Conservation (phyloP, 1,139 yeast species). For the Geotrichum restrictum region DNA sequence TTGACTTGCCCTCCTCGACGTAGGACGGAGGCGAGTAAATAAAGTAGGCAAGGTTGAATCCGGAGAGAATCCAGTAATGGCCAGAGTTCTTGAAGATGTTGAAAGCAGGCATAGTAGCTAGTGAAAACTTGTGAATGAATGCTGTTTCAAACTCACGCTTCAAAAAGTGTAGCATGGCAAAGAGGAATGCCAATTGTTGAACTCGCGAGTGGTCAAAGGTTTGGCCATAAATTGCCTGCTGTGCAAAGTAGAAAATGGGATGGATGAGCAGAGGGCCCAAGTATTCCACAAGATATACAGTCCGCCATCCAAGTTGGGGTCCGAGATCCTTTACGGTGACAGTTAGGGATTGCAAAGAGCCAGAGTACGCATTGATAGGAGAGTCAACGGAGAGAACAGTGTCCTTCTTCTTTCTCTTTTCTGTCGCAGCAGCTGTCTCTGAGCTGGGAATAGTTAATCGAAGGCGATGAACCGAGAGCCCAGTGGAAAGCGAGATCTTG, state of each 20-base stretch:
- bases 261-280: slow-evolving; percentile 84
- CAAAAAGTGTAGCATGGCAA: slow-evolving; percentile 69
- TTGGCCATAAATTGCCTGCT: slow-evolving; percentile 38
- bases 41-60: slow-evolving; percentile 64
- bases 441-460: slow-evolving; percentile 36
- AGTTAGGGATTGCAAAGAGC: slow-evolving; percentile 34
- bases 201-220: slow-evolving; percentile 44
- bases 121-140: slow-evolving; percentile 77
- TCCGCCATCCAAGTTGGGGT: slow-evolving; percentile 87
- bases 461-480: slow-evolving; percentile 35
- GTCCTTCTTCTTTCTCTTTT: slow-evolving; percentile 39
- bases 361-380: slow-evolving; percentile 38
- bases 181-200: slow-evolving; percentile 51
- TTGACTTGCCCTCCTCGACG: slow-evolving; percentile 26
- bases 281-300: slow-evolving; percentile 82
- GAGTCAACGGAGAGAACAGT: slow-evolving; percentile 39
- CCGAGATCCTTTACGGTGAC: slow-evolving; percentile 80
- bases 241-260: slow-evolving; percentile 55
- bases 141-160: slow-evolving; percentile 88
- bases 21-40: slow-evolving; percentile 58
- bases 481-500: slow-evolving; percentile 32
- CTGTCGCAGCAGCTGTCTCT: slow-evolving; percentile 28
- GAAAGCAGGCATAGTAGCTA: slow-evolving; percentile 86
- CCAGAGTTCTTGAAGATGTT: slow-evolving; percentile 82
- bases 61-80: slow-evolving; percentile 90